phyloP scores from a whole-genome alignment of 1,284 basidiomycete species.

The Naganishia sp. region DNA sequence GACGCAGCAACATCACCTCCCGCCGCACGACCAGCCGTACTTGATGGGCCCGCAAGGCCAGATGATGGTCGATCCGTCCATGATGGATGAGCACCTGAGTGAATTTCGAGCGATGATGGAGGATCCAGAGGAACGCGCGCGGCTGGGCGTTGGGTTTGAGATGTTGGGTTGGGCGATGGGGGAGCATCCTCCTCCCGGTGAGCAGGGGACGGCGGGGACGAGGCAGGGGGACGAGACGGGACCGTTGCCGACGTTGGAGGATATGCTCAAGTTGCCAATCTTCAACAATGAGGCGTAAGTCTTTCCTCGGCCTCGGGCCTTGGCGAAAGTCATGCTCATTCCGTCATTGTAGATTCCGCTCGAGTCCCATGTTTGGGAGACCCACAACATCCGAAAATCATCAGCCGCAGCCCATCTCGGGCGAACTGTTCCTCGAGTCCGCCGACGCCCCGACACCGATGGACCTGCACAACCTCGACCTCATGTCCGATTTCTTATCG shows the following conservation, averaged over 20 bases:
- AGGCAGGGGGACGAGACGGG: background rate
- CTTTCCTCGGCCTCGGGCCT: background rate
- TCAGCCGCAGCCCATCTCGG: slow-evolving; percentile 5
- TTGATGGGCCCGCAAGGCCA: background rate
- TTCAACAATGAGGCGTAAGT: slow-evolving; percentile 33
- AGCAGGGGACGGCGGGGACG: background rate
- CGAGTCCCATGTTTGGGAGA: slow-evolving; percentile 30
- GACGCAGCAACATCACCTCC: no score
- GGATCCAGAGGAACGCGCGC: slow-evolving; percentile 24
- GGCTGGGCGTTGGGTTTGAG: slow-evolving; percentile 21
- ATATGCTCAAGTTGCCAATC: slow-evolving; percentile 33
- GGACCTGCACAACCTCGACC: slow-evolving; percentile 15
- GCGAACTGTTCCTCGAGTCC: slow-evolving; percentile 19
- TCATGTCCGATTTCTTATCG: slow-evolving; percentile 22
- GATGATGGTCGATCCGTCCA: slow-evolving; percentile 16
- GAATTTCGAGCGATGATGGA: slow-evolving; percentile 25
- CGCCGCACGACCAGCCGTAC: background rate
- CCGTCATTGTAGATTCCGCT: slow-evolving; percentile 11
- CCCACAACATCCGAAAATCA: background rate
- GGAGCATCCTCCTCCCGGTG: background rate
- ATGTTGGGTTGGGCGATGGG: slow-evolving; percentile 26
- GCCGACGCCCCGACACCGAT: slow-evolving; percentile 1
- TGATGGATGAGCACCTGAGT: slow-evolving; percentile 22
- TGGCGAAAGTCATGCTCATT: background rate
- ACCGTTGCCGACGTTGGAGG: slow-evolving; percentile 32